These are phyloP conservation scores for Colletotrichum sp. DNA, from an alignment of 2,329 filamentous ascomycete genomes.

Conservation along the genomic window DNA sequence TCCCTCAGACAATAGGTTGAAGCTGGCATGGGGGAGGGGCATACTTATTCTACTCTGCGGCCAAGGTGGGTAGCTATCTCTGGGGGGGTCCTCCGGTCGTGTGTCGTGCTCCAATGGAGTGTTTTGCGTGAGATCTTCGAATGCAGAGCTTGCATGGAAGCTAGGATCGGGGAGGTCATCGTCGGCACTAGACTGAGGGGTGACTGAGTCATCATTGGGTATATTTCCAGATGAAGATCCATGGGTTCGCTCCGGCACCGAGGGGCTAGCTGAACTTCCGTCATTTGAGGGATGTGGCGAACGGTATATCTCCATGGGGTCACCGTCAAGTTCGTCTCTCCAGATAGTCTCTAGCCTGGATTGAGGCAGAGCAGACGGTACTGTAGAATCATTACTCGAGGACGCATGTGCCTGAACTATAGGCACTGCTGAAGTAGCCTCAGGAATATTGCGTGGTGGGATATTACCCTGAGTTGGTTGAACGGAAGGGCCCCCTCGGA, in stretches of 20 bases:
- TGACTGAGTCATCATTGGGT: background rate
- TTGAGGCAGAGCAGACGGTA: background rate
- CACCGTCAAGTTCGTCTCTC: background rate
- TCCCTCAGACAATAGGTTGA: background rate
- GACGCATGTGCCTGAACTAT: background rate
- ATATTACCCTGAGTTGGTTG: background rate
- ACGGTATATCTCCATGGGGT: background rate
- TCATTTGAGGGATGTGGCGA: background rate
- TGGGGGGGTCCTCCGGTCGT: background rate
- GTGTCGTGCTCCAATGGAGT: background rate
- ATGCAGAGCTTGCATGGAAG: background rate
- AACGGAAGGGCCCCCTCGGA: background rate
- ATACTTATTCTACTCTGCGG: background rate
- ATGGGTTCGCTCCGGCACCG: background rate
- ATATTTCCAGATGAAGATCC: background rate
- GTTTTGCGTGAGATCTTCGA: background rate
- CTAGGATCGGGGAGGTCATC: background rate
- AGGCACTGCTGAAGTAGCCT: background rate
- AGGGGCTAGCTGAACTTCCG: background rate
- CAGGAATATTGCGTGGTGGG: background rate
- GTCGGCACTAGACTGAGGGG: background rate
- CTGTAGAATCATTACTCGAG: background rate
- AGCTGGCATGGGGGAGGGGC: background rate
- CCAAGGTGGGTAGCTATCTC: background rate
- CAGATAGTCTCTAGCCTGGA: background rate